These are phyloP conservation scores for Tremellales sp. DNA, from an alignment of 1,284 basidiomycete species.

Conservation along the genomic window DNA sequence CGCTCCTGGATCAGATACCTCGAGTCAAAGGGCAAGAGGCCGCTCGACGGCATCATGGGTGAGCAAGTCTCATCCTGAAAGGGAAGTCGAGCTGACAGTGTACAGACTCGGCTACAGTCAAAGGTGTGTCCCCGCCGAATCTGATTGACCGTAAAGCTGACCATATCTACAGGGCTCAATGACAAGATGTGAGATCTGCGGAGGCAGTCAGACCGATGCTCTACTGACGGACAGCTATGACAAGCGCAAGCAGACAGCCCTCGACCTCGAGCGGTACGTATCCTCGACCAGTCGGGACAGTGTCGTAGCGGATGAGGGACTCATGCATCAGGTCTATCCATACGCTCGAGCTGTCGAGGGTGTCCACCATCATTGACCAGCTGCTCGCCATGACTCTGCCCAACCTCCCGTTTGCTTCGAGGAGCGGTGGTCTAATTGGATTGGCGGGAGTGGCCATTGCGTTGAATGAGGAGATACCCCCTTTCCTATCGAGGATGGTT, in stretches of 20 bases:
- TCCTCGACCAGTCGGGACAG: too few relatives aligned
- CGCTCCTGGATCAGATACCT: too few relatives aligned
- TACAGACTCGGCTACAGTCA: neutral
- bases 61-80: neutral
- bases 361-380: conserved; percentile 87
- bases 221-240: conserved; percentile 65
- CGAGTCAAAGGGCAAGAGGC: too few relatives aligned
- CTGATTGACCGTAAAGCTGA: neutral
- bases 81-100: neutral
- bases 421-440: conserved; percentile 88
- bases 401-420: conserved; percentile 75
- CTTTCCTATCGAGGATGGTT: conserved; percentile 90
- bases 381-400: conserved; percentile 81
- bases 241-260: conserved; percentile 89
- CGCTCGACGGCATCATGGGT: conserved; percentile 24
- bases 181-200: conserved; percentile 43
- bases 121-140: neutral
- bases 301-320: neutral
- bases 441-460: conserved; percentile 95
- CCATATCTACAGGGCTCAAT: conserved; percentile 42
- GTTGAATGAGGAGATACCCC: conserved; percentile 84
- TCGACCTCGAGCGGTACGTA: conserved; percentile 86
- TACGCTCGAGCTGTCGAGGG: conserved; percentile 65
- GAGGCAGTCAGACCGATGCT: conserved; percentile 45
- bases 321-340: neutral